Evolutionary conservation across 495 filamentous ascomycete genomes (phyloP).

Genomic region (Aspergillus diversus): DNA sequence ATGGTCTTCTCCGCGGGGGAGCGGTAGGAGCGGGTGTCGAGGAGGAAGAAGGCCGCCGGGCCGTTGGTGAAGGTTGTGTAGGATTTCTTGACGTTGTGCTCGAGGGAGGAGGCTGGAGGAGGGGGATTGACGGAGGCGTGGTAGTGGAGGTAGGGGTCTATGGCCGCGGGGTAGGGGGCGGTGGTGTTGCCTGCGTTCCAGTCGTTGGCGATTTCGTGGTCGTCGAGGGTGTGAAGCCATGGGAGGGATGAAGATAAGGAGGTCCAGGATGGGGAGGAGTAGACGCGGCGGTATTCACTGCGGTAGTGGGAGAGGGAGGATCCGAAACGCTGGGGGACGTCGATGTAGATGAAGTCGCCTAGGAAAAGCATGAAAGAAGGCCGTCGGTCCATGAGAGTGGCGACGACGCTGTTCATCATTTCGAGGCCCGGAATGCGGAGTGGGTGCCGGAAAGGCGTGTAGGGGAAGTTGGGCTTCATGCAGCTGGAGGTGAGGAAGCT

Average conservation of each 20-base stretch:
- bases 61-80: slow-evolving; percentile 90
- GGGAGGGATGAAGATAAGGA: slow-evolving; percentile 66
- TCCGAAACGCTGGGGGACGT: slow-evolving; percentile 82
- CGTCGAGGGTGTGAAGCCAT: slow-evolving; percentile 95
- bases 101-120: slow-evolving; percentile 41
- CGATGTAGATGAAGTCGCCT: slow-evolving; percentile 98
- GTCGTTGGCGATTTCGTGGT: slow-evolving; percentile 95
- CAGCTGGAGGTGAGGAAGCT: slow-evolving; percentile 92
- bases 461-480: slow-evolving; percentile 88
- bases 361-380: slow-evolving; percentile 94
- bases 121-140: slow-evolving; percentile 86
- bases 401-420: slow-evolving; percentile 58
- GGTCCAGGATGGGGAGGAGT: slow-evolving; percentile 89
- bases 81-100: slow-evolving; percentile 54
- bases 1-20: slow-evolving; percentile 71
- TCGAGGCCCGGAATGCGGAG: slow-evolving; percentile 78
- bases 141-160: slow-evolving; percentile 87
- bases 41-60: slow-evolving; percentile 90
- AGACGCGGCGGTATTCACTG: slow-evolving; percentile 88
- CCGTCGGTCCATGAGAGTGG: slow-evolving; percentile 60
- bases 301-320: slow-evolving; percentile 75
- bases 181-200: slow-evolving; percentile 75
- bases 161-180: slow-evolving; percentile 70
- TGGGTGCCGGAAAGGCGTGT: slow-evolving; percentile 79
- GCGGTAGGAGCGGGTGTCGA: slow-evolving; percentile 90